A percentile compares a stretch with the other conserved stretches of the same genome.
phyloP scores from a whole-genome alignment of 192 early-diverging fungal species.

The Backusella liffmaniae region DNA sequence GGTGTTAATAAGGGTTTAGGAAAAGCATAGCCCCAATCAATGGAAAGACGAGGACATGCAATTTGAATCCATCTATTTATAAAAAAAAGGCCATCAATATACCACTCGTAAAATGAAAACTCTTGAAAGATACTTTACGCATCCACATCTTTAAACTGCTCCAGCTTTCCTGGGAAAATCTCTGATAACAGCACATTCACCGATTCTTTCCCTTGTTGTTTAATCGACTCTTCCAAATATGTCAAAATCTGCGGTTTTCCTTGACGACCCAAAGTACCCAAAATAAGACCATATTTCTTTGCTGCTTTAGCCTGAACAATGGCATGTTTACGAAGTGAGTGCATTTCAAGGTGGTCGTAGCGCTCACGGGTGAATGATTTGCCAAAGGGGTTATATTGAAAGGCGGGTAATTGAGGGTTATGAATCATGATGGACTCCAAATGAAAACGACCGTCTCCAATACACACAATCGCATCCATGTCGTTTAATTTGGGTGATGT shows the following conservation, averaged over 20 bases:
- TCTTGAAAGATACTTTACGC: conserved; percentile 41
- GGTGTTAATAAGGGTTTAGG: conserved; percentile 88
- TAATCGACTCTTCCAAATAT: conserved; percentile 65
- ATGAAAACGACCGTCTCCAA: conserved; percentile 97
- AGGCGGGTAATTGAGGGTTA: conserved; percentile 88
- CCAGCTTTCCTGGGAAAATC: conserved; percentile 92
- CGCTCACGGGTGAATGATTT: conserved; percentile 90
- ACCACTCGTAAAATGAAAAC: not conserved
- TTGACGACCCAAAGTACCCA: conserved; percentile 96
- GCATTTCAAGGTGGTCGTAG: conserved; percentile 95
- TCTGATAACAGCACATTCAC: conserved; percentile 87
- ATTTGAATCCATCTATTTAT: conserved; percentile 84
- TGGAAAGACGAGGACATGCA: conserved; percentile 93
- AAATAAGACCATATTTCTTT: conserved; percentile 83
- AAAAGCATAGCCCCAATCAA: conserved; percentile 99
- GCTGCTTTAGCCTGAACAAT: conserved; percentile 72
- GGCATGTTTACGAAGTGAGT: conserved; percentile 79
- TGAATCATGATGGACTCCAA: conserved; percentile 99
- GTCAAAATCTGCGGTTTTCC: conserved; percentile 91
- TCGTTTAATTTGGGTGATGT: conserved; percentile 83
- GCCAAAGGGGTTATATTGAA: conserved; percentile 93
- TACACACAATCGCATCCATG: conserved; percentile 75
- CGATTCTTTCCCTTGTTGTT: conserved; percentile 58
- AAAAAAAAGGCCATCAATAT: not conserved
- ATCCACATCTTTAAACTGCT: conserved; percentile 82